phyloP scores from a whole-genome alignment of 257 asterid species.

The Scutellaria baicalensis region DNA sequence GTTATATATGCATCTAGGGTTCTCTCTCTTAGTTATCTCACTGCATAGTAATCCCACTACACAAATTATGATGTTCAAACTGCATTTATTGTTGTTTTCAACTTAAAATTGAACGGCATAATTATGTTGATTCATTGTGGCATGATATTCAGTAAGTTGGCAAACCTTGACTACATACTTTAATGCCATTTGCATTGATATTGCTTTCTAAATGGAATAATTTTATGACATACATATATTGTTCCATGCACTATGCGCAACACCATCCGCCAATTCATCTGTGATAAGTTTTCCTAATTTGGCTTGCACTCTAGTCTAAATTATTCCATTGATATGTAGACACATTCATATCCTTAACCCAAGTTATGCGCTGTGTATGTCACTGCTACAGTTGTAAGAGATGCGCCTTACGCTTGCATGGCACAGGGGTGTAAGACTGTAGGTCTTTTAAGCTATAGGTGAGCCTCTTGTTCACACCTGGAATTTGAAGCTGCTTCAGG shows the following conservation, averaged over 20 bases:
- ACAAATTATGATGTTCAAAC: neutral
- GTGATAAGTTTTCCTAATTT: neutral
- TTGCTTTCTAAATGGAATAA: neutral
- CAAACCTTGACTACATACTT: neutral
- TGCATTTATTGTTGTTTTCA: neutral
- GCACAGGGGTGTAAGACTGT: too few species aligned
- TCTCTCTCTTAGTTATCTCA: neutral
- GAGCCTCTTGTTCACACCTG: too few species aligned
- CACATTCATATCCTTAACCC: neutral
- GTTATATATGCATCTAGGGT: neutral
- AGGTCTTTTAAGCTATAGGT: too few species aligned
- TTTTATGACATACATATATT: too few species aligned
- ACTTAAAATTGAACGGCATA: neutral
- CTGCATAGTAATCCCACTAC: constrained; percentile 1
- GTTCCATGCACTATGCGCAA: neutral
- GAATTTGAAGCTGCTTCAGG: too few species aligned
- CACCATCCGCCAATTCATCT: neutral
- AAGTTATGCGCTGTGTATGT: neutral
- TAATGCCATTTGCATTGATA: neutral
- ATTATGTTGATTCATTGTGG: neutral
- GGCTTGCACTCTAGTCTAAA: neutral
- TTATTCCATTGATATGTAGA: neutral
- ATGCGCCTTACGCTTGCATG: too few species aligned
- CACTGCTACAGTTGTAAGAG: neutral
- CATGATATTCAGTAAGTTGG: neutral